These are phyloP conservation scores for Grifola frondosa DNA, from an alignment of 1,284 basidiomycete species.

Conservation along the genomic window DNA sequence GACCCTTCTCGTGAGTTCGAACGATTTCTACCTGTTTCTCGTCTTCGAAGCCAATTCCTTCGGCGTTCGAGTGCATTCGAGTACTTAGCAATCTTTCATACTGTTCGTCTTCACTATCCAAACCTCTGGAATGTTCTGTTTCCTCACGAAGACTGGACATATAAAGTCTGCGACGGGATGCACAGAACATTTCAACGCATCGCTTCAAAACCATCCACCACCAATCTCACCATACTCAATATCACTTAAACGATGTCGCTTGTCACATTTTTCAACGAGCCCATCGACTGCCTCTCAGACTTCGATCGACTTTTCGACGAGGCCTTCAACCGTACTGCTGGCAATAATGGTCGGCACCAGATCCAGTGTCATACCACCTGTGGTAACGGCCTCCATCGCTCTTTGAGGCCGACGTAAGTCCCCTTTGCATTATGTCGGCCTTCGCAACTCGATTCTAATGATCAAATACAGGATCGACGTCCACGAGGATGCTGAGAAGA, in stretches of 20 bases:
- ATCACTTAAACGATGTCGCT: conserved; percentile 16
- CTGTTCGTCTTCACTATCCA: too few relatives aligned
- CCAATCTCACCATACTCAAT: neutral
- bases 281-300: conserved; percentile 40
- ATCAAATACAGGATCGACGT: conserved; percentile 42
- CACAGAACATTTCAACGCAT: neutral
- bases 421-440: too few relatives aligned
- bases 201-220: neutral
- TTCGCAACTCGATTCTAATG: neutral
- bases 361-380: conserved; percentile 9
- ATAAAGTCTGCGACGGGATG: too few relatives aligned
- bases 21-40: too few relatives aligned
- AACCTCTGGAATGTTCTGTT: too few relatives aligned
- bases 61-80: too few relatives aligned
- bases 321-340: conserved; percentile 31
- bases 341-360: conserved; percentile 13
- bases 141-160: too few relatives aligned
- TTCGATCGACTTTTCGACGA: conserved; percentile 51
- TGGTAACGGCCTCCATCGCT: neutral
- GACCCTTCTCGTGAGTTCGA: too few relatives aligned
- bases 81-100: too few relatives aligned
- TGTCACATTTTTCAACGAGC: conserved; percentile 41
- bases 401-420: conserved; percentile 28
- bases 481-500: conserved; percentile 41
- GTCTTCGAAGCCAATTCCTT: too few relatives aligned